Evolutionary conservation across 1,284 basidiomycete genomes (phyloP), one percentile per base, ranked within the genome.

Genomic region (Rhizopogon hawkerae): DNA sequence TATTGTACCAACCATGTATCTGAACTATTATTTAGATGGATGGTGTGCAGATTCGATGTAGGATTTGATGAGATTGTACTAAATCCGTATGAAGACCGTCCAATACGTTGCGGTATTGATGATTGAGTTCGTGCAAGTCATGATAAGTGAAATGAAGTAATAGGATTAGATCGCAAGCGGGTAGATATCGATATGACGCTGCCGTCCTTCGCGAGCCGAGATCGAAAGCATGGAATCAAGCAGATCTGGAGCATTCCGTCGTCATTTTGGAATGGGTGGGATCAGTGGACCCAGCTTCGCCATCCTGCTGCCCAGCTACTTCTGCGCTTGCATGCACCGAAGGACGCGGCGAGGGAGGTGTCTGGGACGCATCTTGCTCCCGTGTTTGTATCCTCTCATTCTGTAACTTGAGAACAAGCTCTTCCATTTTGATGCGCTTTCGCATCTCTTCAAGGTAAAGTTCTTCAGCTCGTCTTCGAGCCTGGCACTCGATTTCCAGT

Each of bases 401-500:
- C 23, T 47, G 54, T 42, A 66, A 42, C 10, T 50, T 54, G 35
- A 55, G 18, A 34, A 55, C 36, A 35, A 33, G 46, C 44, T 58
- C 46, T 29, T 64, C 64, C 1, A 54, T 57, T 21, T 45, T 45
- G 35, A 65, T 36, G 14, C 62, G 65, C 34, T 47, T 55, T 10
- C 35, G 49, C 47, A 67, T 24, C 26, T 63, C 65, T 37, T 37
- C 38, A 11, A 58, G 49, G 41, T 65, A 60, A 18, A 59, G 39
- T 9, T 53, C 58, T 56, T 70, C 69, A 1, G 62, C 65, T 35
- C 58, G 60, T 35, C 48, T 58, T 31, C 69, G 69, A 44, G 64
- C 65, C 38, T 54, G 59, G 18, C 55, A 57, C 46, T 70, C 62
- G 31, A 59, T 50, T 13, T 49, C 48, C 33, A 70, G 57, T 33